Base-by-base conservation (phyloP, 352 stramenopile genomes). In the Pythium chondricola region DNA sequence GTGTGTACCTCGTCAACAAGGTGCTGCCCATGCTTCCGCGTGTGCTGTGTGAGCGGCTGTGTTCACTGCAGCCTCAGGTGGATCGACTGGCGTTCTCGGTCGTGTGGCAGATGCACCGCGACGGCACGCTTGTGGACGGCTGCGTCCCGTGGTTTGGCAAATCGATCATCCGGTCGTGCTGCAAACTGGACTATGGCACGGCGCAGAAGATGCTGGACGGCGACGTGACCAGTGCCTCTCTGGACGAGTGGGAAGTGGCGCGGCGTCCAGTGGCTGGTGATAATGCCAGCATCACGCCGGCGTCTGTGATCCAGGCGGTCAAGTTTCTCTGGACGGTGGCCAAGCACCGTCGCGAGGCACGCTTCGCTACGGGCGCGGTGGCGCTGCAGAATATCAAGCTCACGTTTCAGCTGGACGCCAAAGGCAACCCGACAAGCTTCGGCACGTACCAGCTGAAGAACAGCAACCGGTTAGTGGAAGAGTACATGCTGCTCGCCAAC, bases 401-500 rank as follows among this genome's bases (percentile, higher is more conserved):
- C 10, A 77, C 83, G 33, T 98, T 99, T 72, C 69, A 85, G 25
- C 57, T 98, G n/a, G 93, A 98, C 54, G 69, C 72, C 1, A 89
- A 95, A 63, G 83, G 89, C 6, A 93, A 97, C 29, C 95, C 95
- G 8, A 74, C 81, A n/a, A 52, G 72, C 0, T 95, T 88, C 35
- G 72, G 76, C 6, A 83, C 77, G 3, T 98, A 98, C 55, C 76
- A 93, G 14, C 88, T 98, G 29, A 88, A 93, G 26, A 86, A 98
- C 61, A 97, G 87, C 29, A 98, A 99, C 58, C 70, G 85, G 6
- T 63, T 98, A 9, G 84, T 98, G 7, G 95, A 99, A 69, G 97
- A 99, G 67, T 99, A 97, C 71, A 99, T 99, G 96, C 74, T 99
- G 5, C 58, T 99, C 24, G 97, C 97, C 5, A 99, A 99, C 60